Conservation (phyloP, 805 yeast genomes). For the Grigorovia transvaalensis region DNA sequence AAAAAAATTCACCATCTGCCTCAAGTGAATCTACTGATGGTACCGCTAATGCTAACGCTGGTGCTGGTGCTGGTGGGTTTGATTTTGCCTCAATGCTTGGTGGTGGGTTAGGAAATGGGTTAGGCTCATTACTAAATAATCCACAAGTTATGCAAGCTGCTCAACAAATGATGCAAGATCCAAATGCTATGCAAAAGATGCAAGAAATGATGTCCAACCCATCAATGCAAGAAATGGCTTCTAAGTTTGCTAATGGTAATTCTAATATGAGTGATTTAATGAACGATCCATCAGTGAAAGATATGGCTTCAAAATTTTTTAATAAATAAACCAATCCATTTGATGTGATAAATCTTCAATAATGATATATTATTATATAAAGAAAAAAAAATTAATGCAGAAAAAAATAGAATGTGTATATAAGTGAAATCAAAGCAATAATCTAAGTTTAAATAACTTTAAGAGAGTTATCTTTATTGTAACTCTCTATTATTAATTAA, state of each 20-base stretch:
- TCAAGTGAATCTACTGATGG: conserved; percentile 19
- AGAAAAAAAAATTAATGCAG: neutral
- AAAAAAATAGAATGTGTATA: neutral
- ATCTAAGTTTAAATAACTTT: neutral
- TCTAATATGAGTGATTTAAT: conserved; percentile 52
- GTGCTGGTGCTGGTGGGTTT: conserved; percentile 34
- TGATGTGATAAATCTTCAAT: neutral
- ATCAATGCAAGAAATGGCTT: conserved; percentile 73
- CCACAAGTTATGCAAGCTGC: conserved; percentile 92
- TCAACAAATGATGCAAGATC: conserved; percentile 78
- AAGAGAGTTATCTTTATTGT: neutral
- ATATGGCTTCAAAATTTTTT: conserved; percentile 62
- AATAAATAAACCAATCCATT: conserved; percentile 26
- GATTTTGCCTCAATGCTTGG: conserved; percentile 66
- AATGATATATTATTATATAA: neutral
- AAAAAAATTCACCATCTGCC: conserved; percentile 14
- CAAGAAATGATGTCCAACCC: conserved; percentile 71
- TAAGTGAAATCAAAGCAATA: neutral
- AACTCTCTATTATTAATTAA: neutral
- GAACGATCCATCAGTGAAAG: conserved; percentile 70
- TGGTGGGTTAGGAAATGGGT: conserved; percentile 49
- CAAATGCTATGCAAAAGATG: conserved; percentile 60
- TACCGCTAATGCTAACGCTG: conserved; percentile 19
- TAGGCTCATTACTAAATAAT: conserved; percentile 66
- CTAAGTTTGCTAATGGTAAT: conserved; percentile 53